Evolutionary conservation across 352 stramenopile genomes (phyloP).

Genomic region (Globisporangium paroecandrum): DNA sequence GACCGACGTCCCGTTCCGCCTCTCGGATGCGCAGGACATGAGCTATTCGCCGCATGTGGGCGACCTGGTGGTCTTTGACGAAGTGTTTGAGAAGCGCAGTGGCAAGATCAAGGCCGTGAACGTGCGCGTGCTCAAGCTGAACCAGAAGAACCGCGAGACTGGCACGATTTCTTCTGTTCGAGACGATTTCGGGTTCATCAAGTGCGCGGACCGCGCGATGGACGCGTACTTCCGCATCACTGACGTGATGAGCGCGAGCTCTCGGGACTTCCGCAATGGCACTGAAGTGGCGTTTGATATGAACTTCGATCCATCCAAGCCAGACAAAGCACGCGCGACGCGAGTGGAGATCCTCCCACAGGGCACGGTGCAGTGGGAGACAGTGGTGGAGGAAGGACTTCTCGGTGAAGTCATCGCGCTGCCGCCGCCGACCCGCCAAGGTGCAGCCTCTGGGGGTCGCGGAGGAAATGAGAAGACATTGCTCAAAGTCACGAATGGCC

Average conservation of each 20-base stretch:
- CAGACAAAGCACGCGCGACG: slow-evolving; percentile 53
- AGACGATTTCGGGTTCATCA: slow-evolving; percentile 84
- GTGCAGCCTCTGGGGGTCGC: slow-evolving; percentile 22
- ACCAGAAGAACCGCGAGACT: slow-evolving; percentile 62
- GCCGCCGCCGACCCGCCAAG: slow-evolving; percentile 31
- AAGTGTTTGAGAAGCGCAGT: slow-evolving; percentile 69
- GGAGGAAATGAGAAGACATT: slow-evolving; percentile 31
- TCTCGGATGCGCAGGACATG: slow-evolving; percentile 59
- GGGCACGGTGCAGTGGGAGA: slow-evolving; percentile 67
- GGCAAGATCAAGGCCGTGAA: slow-evolving; percentile 55
- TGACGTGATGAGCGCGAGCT: slow-evolving; percentile 58
- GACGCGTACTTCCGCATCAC: slow-evolving; percentile 80
- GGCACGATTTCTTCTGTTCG: slow-evolving; percentile 68
- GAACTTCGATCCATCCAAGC: slow-evolving; percentile 33
- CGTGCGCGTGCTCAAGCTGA: slow-evolving; percentile 56
- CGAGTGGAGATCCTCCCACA: slow-evolving; percentile 56
- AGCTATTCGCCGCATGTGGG: slow-evolving; percentile 58
- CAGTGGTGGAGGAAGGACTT: slow-evolving; percentile 32
- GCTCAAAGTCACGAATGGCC: slow-evolving; percentile 35
- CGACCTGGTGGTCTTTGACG: slow-evolving; percentile 64
- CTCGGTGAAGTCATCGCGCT: slow-evolving; percentile 43
- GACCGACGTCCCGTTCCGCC: slow-evolving; percentile 39
- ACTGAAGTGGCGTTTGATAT: slow-evolving; percentile 77
- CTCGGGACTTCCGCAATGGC: slow-evolving; percentile 42
- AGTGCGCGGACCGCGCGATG: slow-evolving; percentile 56